phyloP scores from a whole-genome alignment of 2,329 filamentous ascomycete genomes.

The Periglandula ipomoeae region DNA sequence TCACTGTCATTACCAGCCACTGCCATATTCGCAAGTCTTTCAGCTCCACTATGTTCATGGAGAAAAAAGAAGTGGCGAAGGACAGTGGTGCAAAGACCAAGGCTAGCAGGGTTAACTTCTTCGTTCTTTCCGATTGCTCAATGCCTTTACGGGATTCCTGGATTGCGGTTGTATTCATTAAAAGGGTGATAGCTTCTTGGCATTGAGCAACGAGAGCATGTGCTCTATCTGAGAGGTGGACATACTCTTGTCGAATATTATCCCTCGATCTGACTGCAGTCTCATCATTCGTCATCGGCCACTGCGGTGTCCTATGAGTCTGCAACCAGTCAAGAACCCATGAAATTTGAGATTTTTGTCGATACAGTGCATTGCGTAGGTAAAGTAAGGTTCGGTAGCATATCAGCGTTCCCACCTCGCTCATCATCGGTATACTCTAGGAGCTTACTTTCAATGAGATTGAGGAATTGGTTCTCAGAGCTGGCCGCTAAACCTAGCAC shows the following conservation, averaged over 20 bases:
- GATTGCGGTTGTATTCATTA: slow-evolving; percentile 8
- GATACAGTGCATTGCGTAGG: no score
- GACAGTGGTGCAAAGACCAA: slow-evolving; percentile 8
- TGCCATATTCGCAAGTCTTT: no score
- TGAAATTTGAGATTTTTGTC: no score
- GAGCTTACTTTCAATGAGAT: slow-evolving; percentile 7
- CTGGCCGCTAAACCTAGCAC: slow-evolving; percentile 9
- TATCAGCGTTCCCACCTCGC: slow-evolving; percentile 6
- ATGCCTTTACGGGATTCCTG: slow-evolving; percentile 9
- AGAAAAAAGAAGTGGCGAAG: slow-evolving; percentile 7
- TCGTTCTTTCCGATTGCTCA: slow-evolving; percentile 8
- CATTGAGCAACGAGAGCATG: slow-evolving; percentile 6
- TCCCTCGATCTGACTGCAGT: slow-evolving; percentile 6
- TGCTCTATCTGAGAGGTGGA: slow-evolving; percentile 6
- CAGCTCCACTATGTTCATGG: slow-evolving; percentile 11
- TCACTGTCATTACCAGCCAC: no score
- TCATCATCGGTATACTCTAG: neutral
- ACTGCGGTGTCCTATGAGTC: no score
- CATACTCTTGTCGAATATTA: slow-evolving; percentile 2
- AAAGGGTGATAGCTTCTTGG: slow-evolving; percentile 7
- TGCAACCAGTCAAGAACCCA: no score
- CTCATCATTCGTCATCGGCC: no score
- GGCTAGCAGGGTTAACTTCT: slow-evolving; percentile 9
- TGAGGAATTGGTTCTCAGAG: slow-evolving; percentile 9
- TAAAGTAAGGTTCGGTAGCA: slow-evolving; percentile 8